Conservation (phyloP, 2,329 filamentous ascomycete genomes). For the Cyanodermella asteris region DNA sequence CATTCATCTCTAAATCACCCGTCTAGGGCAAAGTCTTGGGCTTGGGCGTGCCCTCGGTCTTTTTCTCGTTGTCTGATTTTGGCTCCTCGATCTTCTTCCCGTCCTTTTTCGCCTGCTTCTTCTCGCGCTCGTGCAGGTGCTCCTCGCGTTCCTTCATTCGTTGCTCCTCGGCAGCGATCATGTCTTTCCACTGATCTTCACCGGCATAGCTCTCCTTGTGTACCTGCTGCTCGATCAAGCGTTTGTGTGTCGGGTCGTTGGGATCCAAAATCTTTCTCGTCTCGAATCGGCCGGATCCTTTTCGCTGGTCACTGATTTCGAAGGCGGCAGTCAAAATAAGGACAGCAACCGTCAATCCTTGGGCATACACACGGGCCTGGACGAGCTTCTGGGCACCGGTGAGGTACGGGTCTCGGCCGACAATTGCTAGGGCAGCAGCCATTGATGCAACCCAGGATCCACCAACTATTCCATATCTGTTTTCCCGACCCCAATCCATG, state of each 20-base stretch:
- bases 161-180: slow-evolving; percentile 26
- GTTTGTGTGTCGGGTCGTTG: slow-evolving; percentile 61
- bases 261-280: slow-evolving; percentile 63
- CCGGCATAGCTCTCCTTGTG: slow-evolving; percentile 74
- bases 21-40: too few species aligned
- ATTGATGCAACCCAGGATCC: slow-evolving; percentile 64
- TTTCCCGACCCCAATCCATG: slow-evolving; percentile 51
- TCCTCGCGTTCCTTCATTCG: slow-evolving; percentile 20
- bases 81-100: slow-evolving; percentile 9
- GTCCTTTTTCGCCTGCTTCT: slow-evolving; percentile 7
- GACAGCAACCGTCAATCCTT: slow-evolving; percentile 69
- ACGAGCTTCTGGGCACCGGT: slow-evolving; percentile 68
- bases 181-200: slow-evolving; percentile 73
- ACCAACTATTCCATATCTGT: slow-evolving; percentile 75
- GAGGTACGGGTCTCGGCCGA: slow-evolving; percentile 57
- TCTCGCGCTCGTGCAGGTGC: slow-evolving; percentile 15
- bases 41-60: too few species aligned
- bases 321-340: slow-evolving; percentile 64
- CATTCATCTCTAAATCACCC: too few species aligned
- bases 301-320: slow-evolving; percentile 58
- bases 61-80: slow-evolving; percentile 6
- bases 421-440: slow-evolving; percentile 49
- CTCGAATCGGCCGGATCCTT: slow-evolving; percentile 61
- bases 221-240: slow-evolving; percentile 65
- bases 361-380: slow-evolving; percentile 84